Conservation (phyloP, 83 land plant genomes). For the Picea engelmannii region DNA sequence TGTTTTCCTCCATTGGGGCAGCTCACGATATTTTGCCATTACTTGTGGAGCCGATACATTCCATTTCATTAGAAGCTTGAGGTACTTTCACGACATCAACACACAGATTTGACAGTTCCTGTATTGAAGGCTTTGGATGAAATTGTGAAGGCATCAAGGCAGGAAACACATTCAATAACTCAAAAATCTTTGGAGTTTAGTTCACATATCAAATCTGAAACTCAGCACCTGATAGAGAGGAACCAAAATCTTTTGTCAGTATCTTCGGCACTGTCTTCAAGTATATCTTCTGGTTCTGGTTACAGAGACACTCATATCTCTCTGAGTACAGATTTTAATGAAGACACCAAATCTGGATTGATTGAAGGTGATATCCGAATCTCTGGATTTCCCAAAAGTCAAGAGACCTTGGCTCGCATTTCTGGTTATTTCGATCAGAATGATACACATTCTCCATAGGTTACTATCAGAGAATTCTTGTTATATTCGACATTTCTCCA, state of each 20-base stretch:
- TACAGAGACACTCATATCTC: background rate
- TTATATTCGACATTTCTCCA: too few species aligned
- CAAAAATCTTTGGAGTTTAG: too few species aligned
- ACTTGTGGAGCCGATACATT: conserved; percentile 27
- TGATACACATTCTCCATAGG: too few species aligned
- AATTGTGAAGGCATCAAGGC: too few species aligned
- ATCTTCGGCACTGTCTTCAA: background rate
- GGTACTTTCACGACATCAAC: conserved; percentile 59
- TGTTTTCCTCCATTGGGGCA: too few species aligned
- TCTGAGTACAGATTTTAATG: background rate
- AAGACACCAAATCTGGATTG: background rate
- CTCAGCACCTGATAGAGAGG: background rate
- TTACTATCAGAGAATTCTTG: too few species aligned
- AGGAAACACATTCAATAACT: too few species aligned
- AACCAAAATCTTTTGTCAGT: background rate
- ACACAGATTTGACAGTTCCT: conserved; percentile 51
- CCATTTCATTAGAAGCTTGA: conserved; percentile 65
- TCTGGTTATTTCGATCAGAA: too few species aligned
- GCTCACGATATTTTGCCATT: too few species aligned
- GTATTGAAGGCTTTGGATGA: conserved; percentile 66
- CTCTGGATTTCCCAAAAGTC: conserved; percentile 10
- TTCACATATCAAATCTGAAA: background rate
- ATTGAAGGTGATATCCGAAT: conserved; percentile 22
- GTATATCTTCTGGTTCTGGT: background rate
- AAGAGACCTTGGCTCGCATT: too few species aligned